Evolutionary conservation across 2,329 filamentous ascomycete species (phyloP).

Genomic region (Sclerotinia spermophila): DNA sequence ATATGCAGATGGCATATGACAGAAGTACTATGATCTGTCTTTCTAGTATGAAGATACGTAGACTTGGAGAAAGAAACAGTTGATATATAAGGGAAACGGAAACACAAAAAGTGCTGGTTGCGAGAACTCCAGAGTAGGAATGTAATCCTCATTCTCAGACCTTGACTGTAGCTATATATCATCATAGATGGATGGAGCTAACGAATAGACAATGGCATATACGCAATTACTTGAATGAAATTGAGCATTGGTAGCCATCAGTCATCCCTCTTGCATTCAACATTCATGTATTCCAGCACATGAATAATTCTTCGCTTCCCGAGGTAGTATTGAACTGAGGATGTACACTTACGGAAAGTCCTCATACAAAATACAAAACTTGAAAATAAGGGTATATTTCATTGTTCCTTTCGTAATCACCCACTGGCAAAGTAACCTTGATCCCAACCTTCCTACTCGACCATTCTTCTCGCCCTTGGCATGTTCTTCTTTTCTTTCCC

Average conservation of each 20-base stretch:
- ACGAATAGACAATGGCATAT: too few species aligned
- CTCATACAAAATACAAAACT: neutral
- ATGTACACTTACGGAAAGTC: neutral
- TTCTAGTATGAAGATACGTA: neutral
- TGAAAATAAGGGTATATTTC: neutral
- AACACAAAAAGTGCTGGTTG: neutral
- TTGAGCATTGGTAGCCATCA: neutral
- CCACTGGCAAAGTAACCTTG: neutral
- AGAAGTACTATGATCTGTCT: neutral
- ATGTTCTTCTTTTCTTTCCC: slow-evolving; percentile 79
- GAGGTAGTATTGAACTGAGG: neutral
- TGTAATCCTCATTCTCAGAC: neutral
- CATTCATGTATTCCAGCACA: neutral
- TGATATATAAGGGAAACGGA: neutral
- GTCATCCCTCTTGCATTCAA: too few species aligned
- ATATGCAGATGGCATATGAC: neutral
- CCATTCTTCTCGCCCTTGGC: slow-evolving; percentile 51
- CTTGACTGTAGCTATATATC: neutral
- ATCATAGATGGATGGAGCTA: neutral
- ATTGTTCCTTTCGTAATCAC: neutral
- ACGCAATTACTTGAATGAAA: neutral
- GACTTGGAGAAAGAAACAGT: neutral
- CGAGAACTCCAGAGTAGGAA: neutral
- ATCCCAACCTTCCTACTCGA: slow-evolving; percentile 27
- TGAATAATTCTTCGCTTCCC: neutral